These are phyloP conservation scores for Eimeria maxima DNA, from an alignment of 169 alveolate species.

Conservation along the genomic window DNA sequence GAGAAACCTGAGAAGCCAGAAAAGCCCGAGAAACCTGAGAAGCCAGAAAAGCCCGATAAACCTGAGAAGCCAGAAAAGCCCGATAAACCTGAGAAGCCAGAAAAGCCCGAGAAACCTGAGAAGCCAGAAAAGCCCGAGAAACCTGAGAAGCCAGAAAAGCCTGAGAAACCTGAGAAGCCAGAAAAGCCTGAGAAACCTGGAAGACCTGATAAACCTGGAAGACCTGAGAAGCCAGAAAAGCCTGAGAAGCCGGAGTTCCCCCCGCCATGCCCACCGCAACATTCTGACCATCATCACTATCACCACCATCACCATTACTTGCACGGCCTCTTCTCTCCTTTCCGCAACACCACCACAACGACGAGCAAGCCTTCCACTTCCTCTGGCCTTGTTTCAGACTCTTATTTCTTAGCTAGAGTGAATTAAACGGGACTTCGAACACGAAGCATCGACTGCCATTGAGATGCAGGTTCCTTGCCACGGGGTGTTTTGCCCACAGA, in stretches of 20 bases:
- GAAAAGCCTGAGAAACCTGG: constrained; percentile 46
- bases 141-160: constrained; percentile 50
- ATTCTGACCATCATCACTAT: neutral
- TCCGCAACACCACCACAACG: constrained; percentile 7
- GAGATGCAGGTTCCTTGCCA: neutral
- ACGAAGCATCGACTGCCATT: neutral
- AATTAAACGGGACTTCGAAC: neutral
- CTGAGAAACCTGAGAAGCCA: constrained; percentile 12
- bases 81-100: constrained; percentile 32
- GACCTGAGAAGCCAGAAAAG: constrained; percentile 15
- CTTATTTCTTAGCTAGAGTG: neutral
- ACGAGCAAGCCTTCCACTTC: constrained; percentile 9
- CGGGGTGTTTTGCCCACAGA: neutral
- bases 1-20: constrained; percentile 12
- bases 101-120: neutral
- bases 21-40: constrained; percentile 37
- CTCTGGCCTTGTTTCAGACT: neutral
- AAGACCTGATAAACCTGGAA: constrained; percentile 26
- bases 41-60: constrained; percentile 24
- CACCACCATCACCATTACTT: constrained; percentile 23
- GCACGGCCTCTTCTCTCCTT: neutral
- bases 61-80: constrained; percentile 40
- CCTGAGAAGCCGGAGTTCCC: constrained; percentile 30
- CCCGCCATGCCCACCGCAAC: neutral
- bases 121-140: constrained; percentile 33